These are phyloP conservation scores for Fusarium annulatum DNA, from an alignment of 2,329 filamentous ascomycete species.

Conservation along the genomic window DNA sequence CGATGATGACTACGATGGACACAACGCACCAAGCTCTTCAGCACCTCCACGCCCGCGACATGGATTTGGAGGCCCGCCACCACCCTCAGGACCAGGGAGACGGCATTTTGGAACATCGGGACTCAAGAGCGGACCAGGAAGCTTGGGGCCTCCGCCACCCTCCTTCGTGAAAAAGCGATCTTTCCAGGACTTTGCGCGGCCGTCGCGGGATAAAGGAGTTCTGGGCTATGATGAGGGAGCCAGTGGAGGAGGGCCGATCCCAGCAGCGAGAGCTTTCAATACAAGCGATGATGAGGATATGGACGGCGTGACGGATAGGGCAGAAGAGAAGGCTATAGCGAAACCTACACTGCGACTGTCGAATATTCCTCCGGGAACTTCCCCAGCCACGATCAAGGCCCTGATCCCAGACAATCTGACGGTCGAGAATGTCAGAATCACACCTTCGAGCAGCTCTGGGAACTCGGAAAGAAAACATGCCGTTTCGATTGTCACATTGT, in stretches of 20 bases:
- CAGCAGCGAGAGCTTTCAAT: conserved; percentile 77
- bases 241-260: conserved; percentile 58
- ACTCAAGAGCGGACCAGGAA: conserved; percentile 71
- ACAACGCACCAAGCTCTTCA: conserved; percentile 12
- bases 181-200: conserved; percentile 57
- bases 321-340: conserved; percentile 68
- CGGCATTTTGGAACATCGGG: conserved; percentile 73
- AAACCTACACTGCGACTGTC: conserved; percentile 72
- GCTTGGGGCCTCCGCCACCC: conserved; percentile 64
- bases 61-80: conserved; percentile 45
- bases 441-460: conserved; percentile 64
- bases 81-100: conserved; percentile 53
- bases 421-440: conserved; percentile 79
- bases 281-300: conserved; percentile 71
- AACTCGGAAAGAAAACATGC: conserved; percentile 75
- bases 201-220: conserved; percentile 40
- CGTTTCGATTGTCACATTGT: conserved; percentile 83
- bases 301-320: conserved; percentile 54
- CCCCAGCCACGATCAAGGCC: conserved; percentile 68
- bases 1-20: conserved; percentile 61
- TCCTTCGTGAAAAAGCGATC: conserved; percentile 66
- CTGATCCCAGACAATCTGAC: conserved; percentile 68
- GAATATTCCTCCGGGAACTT: conserved; percentile 70
- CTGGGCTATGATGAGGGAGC: conserved; percentile 53
- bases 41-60: conserved; percentile 39